A percentile compares a stretch with the other conserved stretches of the same genome.
Evolutionary conservation across 140 eudicot species (phyloP).

Genomic region (Flaveria floridana): DNA sequence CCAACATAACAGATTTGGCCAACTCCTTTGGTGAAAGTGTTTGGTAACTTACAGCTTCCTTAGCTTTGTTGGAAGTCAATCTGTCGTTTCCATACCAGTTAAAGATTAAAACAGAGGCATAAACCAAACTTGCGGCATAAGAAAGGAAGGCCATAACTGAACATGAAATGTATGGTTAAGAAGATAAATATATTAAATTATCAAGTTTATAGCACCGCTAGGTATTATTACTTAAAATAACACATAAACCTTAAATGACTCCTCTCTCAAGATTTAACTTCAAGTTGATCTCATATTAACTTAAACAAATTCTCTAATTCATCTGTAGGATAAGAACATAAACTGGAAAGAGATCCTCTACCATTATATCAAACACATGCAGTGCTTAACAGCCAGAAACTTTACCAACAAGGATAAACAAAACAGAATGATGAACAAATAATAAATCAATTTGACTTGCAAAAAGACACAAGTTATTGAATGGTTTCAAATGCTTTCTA

Average conservation of each 20-base stretch:
- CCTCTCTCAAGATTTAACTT: constrained; percentile 11
- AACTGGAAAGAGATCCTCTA: constrained; percentile 14
- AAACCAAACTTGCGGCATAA: background rate
- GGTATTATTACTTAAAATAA: constrained; percentile 12
- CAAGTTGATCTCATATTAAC: background rate
- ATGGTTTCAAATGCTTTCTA: background rate
- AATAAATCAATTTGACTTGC: constrained; percentile 8
- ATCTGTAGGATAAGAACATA: constrained; percentile 16
- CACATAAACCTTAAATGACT: constrained; percentile 14
- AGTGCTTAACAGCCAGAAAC: constrained; percentile 5
- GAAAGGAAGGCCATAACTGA: background rate
- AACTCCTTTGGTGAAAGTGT: constrained; percentile 68
- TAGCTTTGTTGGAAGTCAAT: constrained; percentile 36
- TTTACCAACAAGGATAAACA: background rate
- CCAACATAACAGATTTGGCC: constrained; percentile 73
- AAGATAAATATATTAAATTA: constrained; percentile 11
- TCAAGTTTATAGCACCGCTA: background rate
- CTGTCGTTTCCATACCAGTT: constrained; percentile 30
- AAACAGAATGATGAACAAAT: constrained; percentile 1
- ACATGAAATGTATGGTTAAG: constrained; percentile 5
- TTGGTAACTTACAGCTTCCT: constrained; percentile 72
- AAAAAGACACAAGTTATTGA: background rate
- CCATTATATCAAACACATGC: background rate
- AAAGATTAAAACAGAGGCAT: constrained; percentile 19
- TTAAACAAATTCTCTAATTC: background rate